These are phyloP conservation scores for Cornus controversa DNA, from an alignment of 148 eudicot genomes.

Conservation along the genomic window DNA sequence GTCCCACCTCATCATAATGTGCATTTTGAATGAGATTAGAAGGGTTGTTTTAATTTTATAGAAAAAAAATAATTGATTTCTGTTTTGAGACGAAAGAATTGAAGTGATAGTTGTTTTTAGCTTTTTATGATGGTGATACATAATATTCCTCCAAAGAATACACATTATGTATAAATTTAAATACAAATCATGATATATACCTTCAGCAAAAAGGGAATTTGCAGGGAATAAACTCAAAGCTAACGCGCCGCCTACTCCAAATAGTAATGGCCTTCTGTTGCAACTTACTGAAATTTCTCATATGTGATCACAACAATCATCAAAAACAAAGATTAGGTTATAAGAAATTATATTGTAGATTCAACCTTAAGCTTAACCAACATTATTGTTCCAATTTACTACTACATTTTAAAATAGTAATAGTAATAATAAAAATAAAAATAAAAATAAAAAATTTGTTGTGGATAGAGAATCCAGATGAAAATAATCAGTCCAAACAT, in stretches of 20 bases:
- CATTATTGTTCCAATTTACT: background rate
- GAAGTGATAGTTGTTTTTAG: no score
- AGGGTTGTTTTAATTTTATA: background rate
- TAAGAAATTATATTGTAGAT: background rate
- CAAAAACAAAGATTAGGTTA: background rate
- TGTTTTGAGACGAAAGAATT: background rate
- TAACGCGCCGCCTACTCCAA: conserved; percentile 60
- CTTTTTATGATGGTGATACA: background rate
- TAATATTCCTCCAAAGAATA: background rate
- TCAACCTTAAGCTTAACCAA: background rate
- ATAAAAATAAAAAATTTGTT: no score
- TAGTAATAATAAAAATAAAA: no score
- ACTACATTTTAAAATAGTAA: background rate
- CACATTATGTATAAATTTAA: background rate
- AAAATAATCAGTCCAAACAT: background rate
- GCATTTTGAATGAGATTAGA: background rate
- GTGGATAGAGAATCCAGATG: background rate
- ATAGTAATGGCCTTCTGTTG: conserved; percentile 50
- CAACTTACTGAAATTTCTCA: conserved; percentile 37
- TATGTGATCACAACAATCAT: conserved; percentile 3
- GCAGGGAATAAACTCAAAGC: conserved; percentile 47
- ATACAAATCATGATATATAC: conserved; percentile 28
- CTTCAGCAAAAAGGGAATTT: conserved; percentile 52
- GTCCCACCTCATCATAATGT: background rate
- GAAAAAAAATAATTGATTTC: background rate